A percentile compares a stretch with the other conserved stretches of the same genome.
Conservation (phyloP, 495 filamentous ascomycete genomes). For the Niebla homalea region DNA sequence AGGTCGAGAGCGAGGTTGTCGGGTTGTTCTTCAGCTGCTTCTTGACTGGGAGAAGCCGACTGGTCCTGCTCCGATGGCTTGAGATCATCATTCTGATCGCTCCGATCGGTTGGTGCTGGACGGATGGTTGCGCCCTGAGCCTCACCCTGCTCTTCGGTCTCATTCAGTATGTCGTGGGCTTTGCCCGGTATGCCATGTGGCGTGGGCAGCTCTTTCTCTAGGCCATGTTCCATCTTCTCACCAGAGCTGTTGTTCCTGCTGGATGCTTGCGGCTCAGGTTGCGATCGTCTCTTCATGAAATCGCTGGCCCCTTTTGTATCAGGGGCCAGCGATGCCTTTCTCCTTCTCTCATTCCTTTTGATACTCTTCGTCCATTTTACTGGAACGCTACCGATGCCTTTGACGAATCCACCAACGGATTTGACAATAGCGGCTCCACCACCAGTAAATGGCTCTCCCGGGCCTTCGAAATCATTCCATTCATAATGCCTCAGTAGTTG, state of each 20-base stretch:
- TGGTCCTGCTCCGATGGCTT: not conserved
- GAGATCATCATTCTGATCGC: constrained; percentile 1
- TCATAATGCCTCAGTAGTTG: constrained; percentile 52
- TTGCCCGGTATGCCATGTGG: not conserved
- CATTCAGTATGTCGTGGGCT: not conserved
- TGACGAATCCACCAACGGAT: constrained; percentile 37
- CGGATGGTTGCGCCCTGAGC: constrained; percentile 2
- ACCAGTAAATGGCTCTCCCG: constrained; percentile 61
- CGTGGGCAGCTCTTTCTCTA: constrained; percentile 11
- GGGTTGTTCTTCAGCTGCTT: constrained; percentile 10
- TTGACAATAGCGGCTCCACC: constrained; percentile 40
- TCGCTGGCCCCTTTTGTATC: not conserved
- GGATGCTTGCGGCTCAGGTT: too few species aligned
- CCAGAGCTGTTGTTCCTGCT: too few species aligned
- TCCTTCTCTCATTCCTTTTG: constrained; percentile 34
- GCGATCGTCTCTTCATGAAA: not conserved
- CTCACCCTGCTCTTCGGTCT: constrained; percentile 4
- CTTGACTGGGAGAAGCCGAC: not conserved
- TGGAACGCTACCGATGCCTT: constrained; percentile 46
- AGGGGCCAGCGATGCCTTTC: constrained; percentile 15
- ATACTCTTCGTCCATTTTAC: constrained; percentile 39
- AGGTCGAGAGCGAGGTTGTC: constrained; percentile 23
- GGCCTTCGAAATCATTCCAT: constrained; percentile 71
- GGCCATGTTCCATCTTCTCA: too few species aligned
- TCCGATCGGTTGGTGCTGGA: constrained; percentile 3